These are phyloP conservation scores for Calocybe cyanea DNA, from an alignment of 768 basidiomycete species.

Conservation along the genomic window DNA sequence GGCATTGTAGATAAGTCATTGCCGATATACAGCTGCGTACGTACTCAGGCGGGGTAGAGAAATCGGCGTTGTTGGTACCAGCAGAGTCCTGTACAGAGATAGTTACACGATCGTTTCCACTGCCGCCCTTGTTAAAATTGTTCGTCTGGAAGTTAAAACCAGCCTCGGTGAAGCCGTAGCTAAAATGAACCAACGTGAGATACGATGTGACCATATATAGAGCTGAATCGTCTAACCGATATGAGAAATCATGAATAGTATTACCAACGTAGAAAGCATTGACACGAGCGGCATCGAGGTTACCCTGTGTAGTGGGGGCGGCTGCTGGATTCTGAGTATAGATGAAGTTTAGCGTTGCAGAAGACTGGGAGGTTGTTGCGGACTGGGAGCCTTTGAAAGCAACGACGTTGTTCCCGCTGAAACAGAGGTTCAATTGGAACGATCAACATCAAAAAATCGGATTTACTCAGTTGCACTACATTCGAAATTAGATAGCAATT, in stretches of 20 bases:
- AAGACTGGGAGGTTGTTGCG: constrained; percentile 32
- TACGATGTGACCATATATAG: background rate
- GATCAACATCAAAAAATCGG: background rate
- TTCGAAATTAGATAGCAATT: constrained; percentile 4
- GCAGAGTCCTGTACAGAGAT: constrained; percentile 46
- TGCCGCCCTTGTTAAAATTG: constrained; percentile 52
- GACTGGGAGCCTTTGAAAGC: constrained; percentile 27
- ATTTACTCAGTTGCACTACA: constrained; percentile 6
- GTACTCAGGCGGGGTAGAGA: constrained; percentile 40
- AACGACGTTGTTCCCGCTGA: constrained; percentile 33
- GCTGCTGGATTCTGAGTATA: constrained; percentile 28
- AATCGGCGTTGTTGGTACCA: constrained; percentile 41
- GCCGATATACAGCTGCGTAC: constrained; percentile 20
- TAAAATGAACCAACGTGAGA: background rate
- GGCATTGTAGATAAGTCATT: background rate
- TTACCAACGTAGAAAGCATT: constrained; percentile 61
- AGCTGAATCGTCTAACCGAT: constrained; percentile 25
- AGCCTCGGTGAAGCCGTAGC: constrained; percentile 49
- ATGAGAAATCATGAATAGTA: constrained; percentile 48
- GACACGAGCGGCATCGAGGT: constrained; percentile 50
- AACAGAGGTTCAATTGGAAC: background rate
- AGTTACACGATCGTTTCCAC: constrained; percentile 47
- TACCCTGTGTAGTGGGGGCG: constrained; percentile 28
- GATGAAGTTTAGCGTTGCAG: constrained; percentile 34
- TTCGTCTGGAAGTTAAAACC: constrained; percentile 46